Evolutionary conservation across 768 basidiomycete genomes (phyloP), one percentile per base, ranked within the genome.

Genomic region (Boletus fagicola): DNA sequence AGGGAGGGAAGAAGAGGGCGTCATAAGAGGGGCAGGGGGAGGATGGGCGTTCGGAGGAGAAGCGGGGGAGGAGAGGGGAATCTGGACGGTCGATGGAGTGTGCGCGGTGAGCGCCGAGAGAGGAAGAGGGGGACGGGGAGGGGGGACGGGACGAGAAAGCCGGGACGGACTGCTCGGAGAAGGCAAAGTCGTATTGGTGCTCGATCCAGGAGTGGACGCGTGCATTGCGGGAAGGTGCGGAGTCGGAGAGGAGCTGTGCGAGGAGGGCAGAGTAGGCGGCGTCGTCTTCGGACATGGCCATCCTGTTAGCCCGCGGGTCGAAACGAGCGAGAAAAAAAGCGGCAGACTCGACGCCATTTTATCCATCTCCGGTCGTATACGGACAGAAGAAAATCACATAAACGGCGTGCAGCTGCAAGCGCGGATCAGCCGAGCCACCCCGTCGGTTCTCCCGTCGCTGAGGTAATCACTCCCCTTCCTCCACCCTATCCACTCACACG

Each of bases 171-270:
- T 63, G 65, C n/a, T 72, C 71, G 2, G 71, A 64, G 31, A 72
- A 57, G 18, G 65, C 71, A 66, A 72, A 72, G 62, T 72, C 72
- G 49, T 72, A 72, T n/a, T 72, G 71, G 30, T 74, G 72, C 43
- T 72, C 71, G 24, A 72, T 72, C 71, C 71, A 72, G 1, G 71
- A 73, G 40, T 72, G 72, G 0, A 72, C 67, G 8, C 71, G 66
- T 0, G 70, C 68, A 6, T 72, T 63, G 61, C 71, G 72, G 0
- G 65, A 39, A 0, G 51, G 7, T 6, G 71, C 51, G 0, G 65
- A 57, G 53, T 64, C 71, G 0, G 65, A 62, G 51, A 72, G 60
- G 1, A 72, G 62, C 16, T 72, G 72, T 0, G 65, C 51, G 46
- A 72, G 70, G 7, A 72, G 60, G 0, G 56, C 62, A 11, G 70